A percentile compares a stretch with the other conserved stretches of the same genome.
Evolutionary conservation across 768 basidiomycete genomes (phyloP).

Genomic region (Pleurotus tuber-regium): DNA sequence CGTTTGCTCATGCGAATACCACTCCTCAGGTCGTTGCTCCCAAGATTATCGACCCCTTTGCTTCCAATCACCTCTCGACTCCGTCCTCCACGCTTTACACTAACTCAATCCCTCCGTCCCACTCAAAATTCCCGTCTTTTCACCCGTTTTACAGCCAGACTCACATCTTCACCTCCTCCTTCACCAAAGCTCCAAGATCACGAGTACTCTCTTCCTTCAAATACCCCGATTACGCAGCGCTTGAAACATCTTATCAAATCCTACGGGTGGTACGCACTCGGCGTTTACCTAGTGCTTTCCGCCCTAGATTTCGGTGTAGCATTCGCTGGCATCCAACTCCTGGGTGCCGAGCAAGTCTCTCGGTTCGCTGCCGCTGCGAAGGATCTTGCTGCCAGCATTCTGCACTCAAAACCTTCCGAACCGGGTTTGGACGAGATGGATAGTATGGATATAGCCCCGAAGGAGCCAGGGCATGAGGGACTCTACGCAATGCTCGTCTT

Average conservation of each 20-base stretch:
- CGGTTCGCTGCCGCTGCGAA: conserved; percentile 60
- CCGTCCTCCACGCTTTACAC: conserved; percentile 25
- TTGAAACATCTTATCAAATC: conserved; percentile 83
- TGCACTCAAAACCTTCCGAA: conserved; percentile 57
- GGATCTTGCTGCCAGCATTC: conserved; percentile 37
- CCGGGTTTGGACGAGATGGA: conserved; percentile 69
- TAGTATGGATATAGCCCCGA: conserved; percentile 25
- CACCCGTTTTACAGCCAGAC: conserved; percentile 46
- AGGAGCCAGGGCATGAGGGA: conserved; percentile 56
- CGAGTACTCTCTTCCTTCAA: conserved; percentile 13
- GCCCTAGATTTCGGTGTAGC: conserved; percentile 81
- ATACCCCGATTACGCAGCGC: conserved; percentile 62
- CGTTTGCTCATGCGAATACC: conserved; percentile 41
- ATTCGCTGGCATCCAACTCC: conserved; percentile 78
- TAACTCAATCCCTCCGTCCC: conserved; percentile 21
- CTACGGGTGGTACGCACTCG: conserved; percentile 96
- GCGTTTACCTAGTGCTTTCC: conserved; percentile 77
- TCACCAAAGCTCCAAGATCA: conserved; percentile 15
- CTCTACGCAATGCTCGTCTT: conserved; percentile 90
- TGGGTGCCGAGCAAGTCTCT: conserved; percentile 90
- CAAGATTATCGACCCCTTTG: conserved; percentile 45
- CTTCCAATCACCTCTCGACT: conserved; percentile 41
- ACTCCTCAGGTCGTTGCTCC: conserved; percentile 43
- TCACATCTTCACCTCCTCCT: conserved; percentile 35
- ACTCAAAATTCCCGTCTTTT: conserved; percentile 41